A percentile compares a stretch with the other conserved stretches of the same genome.
Evolutionary conservation across 108 stramenopile species (phyloP).

Genomic region (Epipyxis sp.): DNA sequence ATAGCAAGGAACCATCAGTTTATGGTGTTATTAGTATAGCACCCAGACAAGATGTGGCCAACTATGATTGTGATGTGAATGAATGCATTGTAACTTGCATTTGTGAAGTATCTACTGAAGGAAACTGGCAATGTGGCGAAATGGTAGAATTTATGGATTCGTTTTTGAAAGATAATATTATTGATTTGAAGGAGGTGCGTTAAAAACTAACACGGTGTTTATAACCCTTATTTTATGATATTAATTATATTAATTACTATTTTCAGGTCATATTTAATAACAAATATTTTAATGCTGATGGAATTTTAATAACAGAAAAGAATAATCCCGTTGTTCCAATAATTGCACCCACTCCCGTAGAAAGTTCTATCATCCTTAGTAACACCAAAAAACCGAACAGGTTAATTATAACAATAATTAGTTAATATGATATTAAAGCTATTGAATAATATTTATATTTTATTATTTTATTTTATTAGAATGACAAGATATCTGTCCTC

Average conservation of each 20-base stretch:
- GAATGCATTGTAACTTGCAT: conserved; percentile 18
- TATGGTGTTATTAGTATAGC: conserved; percentile 14
- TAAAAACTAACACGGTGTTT: not conserved
- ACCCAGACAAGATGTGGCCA: not conserved
- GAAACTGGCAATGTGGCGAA: not conserved
- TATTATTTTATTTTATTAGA: not conserved
- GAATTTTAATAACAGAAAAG: not conserved
- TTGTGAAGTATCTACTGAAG: not conserved
- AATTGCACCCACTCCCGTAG: not conserved
- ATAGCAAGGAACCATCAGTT: not conserved
- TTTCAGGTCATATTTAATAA: not conserved
- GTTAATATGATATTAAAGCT: not conserved
- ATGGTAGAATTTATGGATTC: not conserved
- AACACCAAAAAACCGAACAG: not conserved
- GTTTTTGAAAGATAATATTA: conserved; percentile 1
- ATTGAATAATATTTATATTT: not conserved
- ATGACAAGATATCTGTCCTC: not conserved
- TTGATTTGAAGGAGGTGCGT: not conserved
- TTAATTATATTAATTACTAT: not conserved
- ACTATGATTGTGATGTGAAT: not conserved
- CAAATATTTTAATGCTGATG: no score
- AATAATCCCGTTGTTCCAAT: not conserved
- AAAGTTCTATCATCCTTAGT: not conserved
- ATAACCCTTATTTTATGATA: not conserved
- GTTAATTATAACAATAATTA: not conserved